A percentile compares a stretch with the other conserved stretches of the same genome.
phyloP scores from a whole-genome alignment of 1,139 yeast genomes.

The Pichia inconspicua region DNA sequence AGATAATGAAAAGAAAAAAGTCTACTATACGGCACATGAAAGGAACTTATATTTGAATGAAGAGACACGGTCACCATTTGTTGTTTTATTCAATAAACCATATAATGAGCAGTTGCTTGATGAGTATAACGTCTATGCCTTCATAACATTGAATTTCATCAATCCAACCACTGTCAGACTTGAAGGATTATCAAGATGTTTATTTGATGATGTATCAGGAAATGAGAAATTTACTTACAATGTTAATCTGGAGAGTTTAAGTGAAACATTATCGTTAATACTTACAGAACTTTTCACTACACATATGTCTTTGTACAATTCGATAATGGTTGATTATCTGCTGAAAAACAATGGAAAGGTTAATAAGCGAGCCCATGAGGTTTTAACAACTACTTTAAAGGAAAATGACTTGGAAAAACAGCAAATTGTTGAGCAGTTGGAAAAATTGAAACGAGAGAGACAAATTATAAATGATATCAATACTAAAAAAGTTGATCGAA shows the following conservation, averaged over 20 bases:
- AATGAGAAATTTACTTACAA: constrained; percentile 4
- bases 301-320: constrained; percentile 18
- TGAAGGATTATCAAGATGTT: constrained; percentile 17
- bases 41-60: constrained; percentile 51
- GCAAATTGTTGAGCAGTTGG: background rate
- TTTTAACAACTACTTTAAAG: constrained; percentile 2
- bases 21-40: constrained; percentile 81
- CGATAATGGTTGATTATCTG: constrained; percentile 11
- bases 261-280: constrained; percentile 13
- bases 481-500: background rate
- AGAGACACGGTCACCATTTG: constrained; percentile 51
- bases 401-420: background rate
- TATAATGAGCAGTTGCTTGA: constrained; percentile 31
- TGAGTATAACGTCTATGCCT: constrained; percentile 36
- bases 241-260: constrained; percentile 10
- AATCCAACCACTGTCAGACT: constrained; percentile 19
- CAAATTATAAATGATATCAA: constrained; percentile 3
- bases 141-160: constrained; percentile 37
- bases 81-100: constrained; percentile 53
- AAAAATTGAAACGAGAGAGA: constrained; percentile 3
- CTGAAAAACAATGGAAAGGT: constrained; percentile 15
- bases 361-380: constrained; percentile 4
- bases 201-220: constrained; percentile 3
- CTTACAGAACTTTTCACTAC: constrained; percentile 14
- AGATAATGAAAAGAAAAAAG: constrained; percentile 32